Conservation (phyloP, 1,139 yeast species). For the Debaryomyces psychrophilus region DNA sequence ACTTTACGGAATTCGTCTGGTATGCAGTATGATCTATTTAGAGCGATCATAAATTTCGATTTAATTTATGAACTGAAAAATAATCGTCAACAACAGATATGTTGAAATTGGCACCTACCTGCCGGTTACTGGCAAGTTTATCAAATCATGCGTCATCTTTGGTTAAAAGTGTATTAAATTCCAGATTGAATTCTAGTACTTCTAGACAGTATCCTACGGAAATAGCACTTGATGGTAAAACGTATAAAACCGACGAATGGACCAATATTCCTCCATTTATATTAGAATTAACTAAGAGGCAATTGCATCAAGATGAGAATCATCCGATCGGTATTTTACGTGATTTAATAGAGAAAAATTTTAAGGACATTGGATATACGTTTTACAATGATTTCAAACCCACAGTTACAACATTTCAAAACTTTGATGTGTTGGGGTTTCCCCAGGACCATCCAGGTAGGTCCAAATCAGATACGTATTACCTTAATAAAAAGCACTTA, state of each 20-base stretch:
- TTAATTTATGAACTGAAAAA: background rate
- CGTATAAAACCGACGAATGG: conserved; percentile 70
- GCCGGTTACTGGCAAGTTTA: background rate
- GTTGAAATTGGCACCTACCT: conserved; percentile 1
- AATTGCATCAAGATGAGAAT: conserved; percentile 68
- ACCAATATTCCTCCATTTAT: conserved; percentile 86
- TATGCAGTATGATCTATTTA: conserved; percentile 1
- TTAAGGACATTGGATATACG: conserved; percentile 71
- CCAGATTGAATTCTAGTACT: background rate
- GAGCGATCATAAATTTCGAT: conserved; percentile 4
- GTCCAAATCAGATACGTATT: conserved; percentile 89
- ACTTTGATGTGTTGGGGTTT: conserved; percentile 90
- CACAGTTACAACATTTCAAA: conserved; percentile 76
- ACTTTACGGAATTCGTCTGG: background rate
- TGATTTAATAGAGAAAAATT: conserved; percentile 68
- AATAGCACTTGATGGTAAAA: conserved; percentile 51
- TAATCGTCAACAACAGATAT: background rate
- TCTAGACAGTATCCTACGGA: conserved; percentile 27
- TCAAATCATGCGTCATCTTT: background rate
- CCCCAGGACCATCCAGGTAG: conserved; percentile 94
- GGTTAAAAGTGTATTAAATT: background rate
- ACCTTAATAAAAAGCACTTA: conserved; percentile 69
- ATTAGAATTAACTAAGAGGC: conserved; percentile 66
- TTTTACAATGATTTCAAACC: conserved; percentile 83
- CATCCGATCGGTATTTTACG: conserved; percentile 92